A percentile compares a stretch with the other conserved stretches of the same genome.
phyloP scores from a whole-genome alignment of 495 filamentous ascomycete genomes.

The Haplographium delicatum region DNA sequence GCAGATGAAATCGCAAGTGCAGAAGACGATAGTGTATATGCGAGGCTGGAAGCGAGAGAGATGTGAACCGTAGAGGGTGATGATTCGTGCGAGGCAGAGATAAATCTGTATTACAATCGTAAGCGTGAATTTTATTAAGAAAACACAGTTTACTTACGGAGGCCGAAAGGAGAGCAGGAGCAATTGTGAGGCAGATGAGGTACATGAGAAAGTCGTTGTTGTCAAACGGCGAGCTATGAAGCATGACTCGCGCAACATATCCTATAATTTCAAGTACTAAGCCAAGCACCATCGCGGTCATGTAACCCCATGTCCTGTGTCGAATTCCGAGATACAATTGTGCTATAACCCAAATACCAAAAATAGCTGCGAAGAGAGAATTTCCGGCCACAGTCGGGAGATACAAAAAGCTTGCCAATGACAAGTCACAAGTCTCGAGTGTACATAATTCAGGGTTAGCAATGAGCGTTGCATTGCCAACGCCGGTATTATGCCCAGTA shows the following conservation, averaged over 20 bases:
- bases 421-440: slow-evolving; percentile 32
- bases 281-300: slow-evolving; percentile 33
- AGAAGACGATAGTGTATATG: slow-evolving; percentile 48
- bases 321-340: slow-evolving; percentile 21
- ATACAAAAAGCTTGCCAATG: slow-evolving; percentile 19
- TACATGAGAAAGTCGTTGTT: slow-evolving; percentile 34
- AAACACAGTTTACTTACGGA: slow-evolving; percentile 21
- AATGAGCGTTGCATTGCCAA: slow-evolving; percentile 20
- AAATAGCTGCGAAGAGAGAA: slow-evolving; percentile 21
- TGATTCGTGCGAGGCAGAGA: slow-evolving; percentile 48
- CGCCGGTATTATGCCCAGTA: neutral
- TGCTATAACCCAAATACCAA: slow-evolving; percentile 23
- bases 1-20: slow-evolving; percentile 46
- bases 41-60: slow-evolving; percentile 44
- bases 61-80: slow-evolving; percentile 42
- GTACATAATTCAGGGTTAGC: slow-evolving; percentile 18
- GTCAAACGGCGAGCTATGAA: slow-evolving; percentile 37
- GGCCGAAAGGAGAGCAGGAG: slow-evolving; percentile 51
- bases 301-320: slow-evolving; percentile 33
- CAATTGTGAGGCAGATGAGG: slow-evolving; percentile 48
- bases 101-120: slow-evolving; percentile 35
- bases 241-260: slow-evolving; percentile 34
- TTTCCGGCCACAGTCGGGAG: neutral
- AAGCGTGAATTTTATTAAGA: neutral
- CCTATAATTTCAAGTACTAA: slow-evolving; percentile 35